Evolutionary conservation across 108 stramenopile genomes (phyloP).

Genomic region (Skeletonema costatum): DNA sequence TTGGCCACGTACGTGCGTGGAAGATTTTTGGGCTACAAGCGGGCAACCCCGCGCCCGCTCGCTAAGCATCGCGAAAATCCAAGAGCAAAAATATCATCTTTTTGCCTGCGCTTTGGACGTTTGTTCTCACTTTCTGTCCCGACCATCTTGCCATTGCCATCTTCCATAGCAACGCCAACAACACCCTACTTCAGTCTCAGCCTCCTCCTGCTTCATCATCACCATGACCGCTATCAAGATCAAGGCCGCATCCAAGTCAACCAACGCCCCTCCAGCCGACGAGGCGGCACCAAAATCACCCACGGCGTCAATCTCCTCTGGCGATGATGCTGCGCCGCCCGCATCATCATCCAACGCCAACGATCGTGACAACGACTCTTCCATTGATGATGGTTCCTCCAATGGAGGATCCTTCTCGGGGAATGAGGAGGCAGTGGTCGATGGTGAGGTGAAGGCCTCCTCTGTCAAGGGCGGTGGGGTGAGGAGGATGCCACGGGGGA

Average conservation of each 20-base stretch:
- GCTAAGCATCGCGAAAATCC: too few species aligned
- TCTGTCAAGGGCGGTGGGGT: background rate
- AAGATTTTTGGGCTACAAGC: too few species aligned
- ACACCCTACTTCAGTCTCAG: background rate
- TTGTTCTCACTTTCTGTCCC: background rate
- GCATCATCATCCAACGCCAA: background rate
- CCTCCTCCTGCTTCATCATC: background rate
- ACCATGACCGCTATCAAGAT: slow-evolving; percentile 2
- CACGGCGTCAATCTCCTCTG: background rate
- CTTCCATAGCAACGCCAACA: background rate
- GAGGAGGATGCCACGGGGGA: background rate
- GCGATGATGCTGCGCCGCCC: background rate
- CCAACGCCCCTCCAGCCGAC: background rate
- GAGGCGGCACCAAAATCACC: background rate
- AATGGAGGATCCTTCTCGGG: background rate
- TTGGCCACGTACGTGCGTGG: too few species aligned
- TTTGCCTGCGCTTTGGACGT: background rate
- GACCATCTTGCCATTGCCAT: background rate
- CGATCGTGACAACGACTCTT: background rate
- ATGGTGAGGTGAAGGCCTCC: background rate
- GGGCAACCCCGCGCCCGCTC: too few species aligned
- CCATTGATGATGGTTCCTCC: background rate
- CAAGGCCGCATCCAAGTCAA: background rate
- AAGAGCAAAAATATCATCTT: background rate
- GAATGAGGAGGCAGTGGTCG: background rate